Conservation (phyloP, 306 rosid genomes). For the Boehmeria nivea region DNA sequence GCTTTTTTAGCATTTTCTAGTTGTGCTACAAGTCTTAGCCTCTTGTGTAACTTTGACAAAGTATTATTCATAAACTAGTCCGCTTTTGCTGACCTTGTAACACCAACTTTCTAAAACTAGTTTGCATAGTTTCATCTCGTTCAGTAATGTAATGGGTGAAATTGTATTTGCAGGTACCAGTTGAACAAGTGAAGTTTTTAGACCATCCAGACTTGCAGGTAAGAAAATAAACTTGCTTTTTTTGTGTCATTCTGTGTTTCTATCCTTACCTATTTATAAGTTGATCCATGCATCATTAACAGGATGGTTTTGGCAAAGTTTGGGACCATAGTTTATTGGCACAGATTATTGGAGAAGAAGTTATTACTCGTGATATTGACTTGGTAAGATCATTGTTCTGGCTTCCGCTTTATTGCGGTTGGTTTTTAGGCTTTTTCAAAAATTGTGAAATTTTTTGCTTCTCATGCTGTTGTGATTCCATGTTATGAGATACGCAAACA, state of each 20-base stretch:
- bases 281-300: conserved; percentile 25
- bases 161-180: conserved; percentile 48
- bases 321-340: conserved; percentile 66
- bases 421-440: too few species aligned
- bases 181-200: conserved; percentile 57
- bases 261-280: conserved; percentile 17
- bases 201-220: conserved; percentile 92
- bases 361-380: conserved; percentile 40
- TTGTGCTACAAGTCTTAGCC: too few species aligned
- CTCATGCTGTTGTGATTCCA: too few species aligned
- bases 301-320: conserved; percentile 89
- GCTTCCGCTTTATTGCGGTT: background rate
- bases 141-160: background rate
- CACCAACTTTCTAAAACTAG: too few species aligned
- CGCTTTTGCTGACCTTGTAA: background rate
- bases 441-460: too few species aligned
- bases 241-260: background rate
- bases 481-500: too few species aligned
- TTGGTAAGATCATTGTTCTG: conserved; percentile 42
- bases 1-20: too few species aligned
- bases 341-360: conserved; percentile 49
- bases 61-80: too few species aligned
- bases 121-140: too few species aligned
- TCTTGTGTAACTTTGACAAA: too few species aligned
- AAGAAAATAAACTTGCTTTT: conserved; percentile 13